These are phyloP conservation scores for Lentinus tigrinus DNA, from an alignment of 768 basidiomycete genomes.

Conservation along the genomic window DNA sequence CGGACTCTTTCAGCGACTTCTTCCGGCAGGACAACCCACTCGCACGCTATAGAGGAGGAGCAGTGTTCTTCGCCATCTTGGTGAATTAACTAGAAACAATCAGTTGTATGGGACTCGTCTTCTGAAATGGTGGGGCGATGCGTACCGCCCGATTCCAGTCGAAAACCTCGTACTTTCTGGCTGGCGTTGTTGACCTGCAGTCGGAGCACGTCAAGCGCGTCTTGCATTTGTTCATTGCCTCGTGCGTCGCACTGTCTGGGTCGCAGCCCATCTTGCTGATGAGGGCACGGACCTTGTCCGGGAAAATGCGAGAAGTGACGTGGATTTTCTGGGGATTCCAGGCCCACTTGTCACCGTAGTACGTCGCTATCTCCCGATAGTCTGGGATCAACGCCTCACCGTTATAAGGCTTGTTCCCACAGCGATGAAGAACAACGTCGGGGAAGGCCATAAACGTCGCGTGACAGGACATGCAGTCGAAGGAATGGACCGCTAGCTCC, in stretches of 20 bases:
- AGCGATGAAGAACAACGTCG: conserved; percentile 3
- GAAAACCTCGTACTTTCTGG: neutral
- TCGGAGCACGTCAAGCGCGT: neutral
- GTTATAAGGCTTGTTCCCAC: no score
- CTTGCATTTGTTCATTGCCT: neutral
- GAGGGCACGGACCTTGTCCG: neutral
- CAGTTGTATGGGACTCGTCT: neutral
- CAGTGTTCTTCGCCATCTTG: neutral
- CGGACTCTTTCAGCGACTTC: neutral
- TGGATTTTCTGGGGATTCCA: neutral
- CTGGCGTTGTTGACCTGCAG: neutral
- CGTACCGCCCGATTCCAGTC: conserved; percentile 4
- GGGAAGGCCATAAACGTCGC: conserved; percentile 6
- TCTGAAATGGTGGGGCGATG: neutral
- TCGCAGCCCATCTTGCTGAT: conserved; percentile 2
- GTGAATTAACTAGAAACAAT: neutral
- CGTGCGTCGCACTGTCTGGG: neutral
- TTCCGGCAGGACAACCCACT: neutral
- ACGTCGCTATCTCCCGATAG: neutral
- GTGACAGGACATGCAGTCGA: neutral
- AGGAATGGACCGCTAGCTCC: neutral
- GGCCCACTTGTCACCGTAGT: neutral
- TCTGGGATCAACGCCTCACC: neutral
- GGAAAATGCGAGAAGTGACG: neutral
- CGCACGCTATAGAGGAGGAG: neutral